These are phyloP conservation scores for Serendipita sp. DNA, from an alignment of 768 basidiomycete species.

Conservation along the genomic window DNA sequence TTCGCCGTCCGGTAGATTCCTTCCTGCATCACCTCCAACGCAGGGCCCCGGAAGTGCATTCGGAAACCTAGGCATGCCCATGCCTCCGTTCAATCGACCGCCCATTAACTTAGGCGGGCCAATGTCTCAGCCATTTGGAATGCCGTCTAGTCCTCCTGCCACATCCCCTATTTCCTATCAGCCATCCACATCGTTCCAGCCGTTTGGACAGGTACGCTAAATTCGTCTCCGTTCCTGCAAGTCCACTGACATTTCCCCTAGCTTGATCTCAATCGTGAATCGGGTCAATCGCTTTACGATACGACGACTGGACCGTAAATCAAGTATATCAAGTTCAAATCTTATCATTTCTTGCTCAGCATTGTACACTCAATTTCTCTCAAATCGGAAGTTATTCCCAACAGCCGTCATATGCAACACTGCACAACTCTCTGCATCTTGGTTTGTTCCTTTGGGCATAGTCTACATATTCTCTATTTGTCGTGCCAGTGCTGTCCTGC, in stretches of 20 bases:
- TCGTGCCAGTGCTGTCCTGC: too few relatives aligned
- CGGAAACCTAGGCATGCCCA: not conserved
- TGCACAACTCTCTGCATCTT: too few relatives aligned
- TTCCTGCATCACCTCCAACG: not conserved
- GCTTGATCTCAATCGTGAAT: not conserved
- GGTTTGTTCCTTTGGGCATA: too few relatives aligned
- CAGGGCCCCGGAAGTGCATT: not conserved
- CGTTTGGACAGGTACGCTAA: not conserved
- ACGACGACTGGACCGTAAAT: not conserved
- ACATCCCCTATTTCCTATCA: not conserved
- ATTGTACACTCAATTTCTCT: too few relatives aligned
- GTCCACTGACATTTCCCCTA: not conserved
- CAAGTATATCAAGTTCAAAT: too few relatives aligned
- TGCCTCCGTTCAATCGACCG: not conserved
- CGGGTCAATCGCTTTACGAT: not conserved
- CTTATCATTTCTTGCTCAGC: too few relatives aligned
- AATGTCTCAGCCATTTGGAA: not conserved
- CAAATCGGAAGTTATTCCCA: too few relatives aligned
- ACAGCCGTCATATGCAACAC: too few relatives aligned
- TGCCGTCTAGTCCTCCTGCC: not conserved
- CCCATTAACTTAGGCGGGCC: not conserved
- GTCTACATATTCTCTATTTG: too few relatives aligned
- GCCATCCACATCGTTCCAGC: not conserved
- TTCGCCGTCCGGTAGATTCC: not conserved
- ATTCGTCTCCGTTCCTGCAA: not conserved